Conservation (phyloP, 1,284 basidiomycete genomes). For the Leccinum variabile region DNA sequence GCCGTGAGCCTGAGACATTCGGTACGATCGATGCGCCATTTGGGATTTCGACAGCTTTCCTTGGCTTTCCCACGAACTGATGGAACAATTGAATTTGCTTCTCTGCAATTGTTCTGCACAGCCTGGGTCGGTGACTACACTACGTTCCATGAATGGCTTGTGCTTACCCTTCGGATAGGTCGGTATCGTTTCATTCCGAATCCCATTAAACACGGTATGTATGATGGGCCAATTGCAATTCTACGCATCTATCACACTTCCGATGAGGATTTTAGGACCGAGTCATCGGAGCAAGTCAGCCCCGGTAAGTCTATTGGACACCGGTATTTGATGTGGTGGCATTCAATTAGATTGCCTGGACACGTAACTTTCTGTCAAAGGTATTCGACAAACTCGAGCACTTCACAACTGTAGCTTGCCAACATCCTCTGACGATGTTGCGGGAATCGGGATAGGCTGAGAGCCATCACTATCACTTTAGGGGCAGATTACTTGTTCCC, state of each 20-base stretch:
- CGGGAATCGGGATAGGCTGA: neutral
- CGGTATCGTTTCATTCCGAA: neutral
- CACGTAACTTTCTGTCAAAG: neutral
- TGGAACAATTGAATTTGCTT: neutral
- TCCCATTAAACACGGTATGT: neutral
- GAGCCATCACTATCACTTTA: too few relatives aligned
- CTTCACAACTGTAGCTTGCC: too few relatives aligned
- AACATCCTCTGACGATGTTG: neutral
- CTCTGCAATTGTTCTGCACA: neutral
- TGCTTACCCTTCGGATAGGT: neutral
- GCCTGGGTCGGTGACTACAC: neutral
- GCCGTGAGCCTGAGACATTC: neutral
- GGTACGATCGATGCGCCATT: neutral
- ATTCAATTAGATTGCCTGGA: neutral
- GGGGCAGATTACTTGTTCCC: neutral
- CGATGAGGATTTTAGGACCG: neutral
- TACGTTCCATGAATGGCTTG: neutral
- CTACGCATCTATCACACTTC: neutral
- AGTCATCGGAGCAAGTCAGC: slow-evolving; percentile 13
- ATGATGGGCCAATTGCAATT: neutral
- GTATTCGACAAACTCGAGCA: neutral
- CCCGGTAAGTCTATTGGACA: slow-evolving; percentile 16
- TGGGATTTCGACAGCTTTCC: neutral
- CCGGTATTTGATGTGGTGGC: slow-evolving; percentile 9
- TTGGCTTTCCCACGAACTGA: neutral